phyloP scores from a whole-genome alignment of 2,329 filamentous ascomycete genomes.

The Blastomyces gilchristii region DNA sequence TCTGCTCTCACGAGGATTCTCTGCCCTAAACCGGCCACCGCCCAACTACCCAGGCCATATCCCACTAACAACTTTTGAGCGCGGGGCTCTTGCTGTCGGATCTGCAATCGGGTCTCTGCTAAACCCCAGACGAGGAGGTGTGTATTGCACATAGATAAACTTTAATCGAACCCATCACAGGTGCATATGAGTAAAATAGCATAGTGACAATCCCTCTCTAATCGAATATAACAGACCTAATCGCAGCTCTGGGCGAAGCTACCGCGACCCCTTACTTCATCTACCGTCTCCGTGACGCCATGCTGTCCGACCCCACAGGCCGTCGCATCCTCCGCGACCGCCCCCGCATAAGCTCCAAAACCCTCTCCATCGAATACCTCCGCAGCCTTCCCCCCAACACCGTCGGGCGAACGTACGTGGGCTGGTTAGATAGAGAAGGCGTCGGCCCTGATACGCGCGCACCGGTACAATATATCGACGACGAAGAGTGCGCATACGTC shows the following conservation, averaged over 20 bases:
- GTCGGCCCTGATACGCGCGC: conserved; percentile 85
- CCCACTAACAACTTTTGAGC: conserved; percentile 69
- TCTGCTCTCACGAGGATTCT: conserved; percentile 48
- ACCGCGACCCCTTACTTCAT: conserved; percentile 95
- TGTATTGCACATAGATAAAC: neutral
- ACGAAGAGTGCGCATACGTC: conserved; percentile 92
- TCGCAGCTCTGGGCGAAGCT: conserved; percentile 86
- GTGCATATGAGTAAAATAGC: neutral
- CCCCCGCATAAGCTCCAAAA: conserved; percentile 71
- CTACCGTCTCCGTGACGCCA: conserved; percentile 77
- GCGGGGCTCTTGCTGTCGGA: conserved; percentile 56
- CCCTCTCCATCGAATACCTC: conserved; percentile 57
- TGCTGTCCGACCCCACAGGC: conserved; percentile 75
- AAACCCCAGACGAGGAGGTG: conserved; percentile 71
- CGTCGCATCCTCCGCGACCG: conserved; percentile 83
- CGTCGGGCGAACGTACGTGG: conserved; percentile 71
- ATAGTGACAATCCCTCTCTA: conserved; percentile 1
- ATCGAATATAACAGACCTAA: conserved; percentile 55
- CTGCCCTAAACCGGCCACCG: conserved; percentile 69
- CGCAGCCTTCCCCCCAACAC: conserved; percentile 61
- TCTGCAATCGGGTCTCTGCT: conserved; percentile 52
- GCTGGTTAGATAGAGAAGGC: conserved; percentile 88
- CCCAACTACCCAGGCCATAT: conserved; percentile 90
- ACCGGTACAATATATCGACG: conserved; percentile 78
- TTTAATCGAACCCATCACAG: neutral